phyloP scores from a whole-genome alignment of 495 filamentous ascomycete genomes.

The Hypoxylon fragiforme region DNA sequence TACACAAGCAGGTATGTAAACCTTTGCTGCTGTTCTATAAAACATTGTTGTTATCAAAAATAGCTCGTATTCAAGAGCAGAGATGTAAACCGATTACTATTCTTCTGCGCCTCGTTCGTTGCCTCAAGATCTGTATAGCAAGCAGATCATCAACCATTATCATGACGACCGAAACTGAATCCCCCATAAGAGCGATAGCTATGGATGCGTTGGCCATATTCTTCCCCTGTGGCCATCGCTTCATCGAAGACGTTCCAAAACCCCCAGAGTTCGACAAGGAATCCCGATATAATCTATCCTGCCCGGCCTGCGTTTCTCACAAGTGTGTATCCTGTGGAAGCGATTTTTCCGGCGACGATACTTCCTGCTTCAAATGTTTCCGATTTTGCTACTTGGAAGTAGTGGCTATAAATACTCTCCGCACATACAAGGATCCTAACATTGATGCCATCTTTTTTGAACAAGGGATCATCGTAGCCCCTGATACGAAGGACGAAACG shows the following conservation, averaged over 20 bases:
- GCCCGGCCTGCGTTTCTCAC: not conserved
- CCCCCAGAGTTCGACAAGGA: not conserved
- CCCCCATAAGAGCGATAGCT: not conserved
- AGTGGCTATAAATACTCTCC: not conserved
- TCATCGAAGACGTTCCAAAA: not conserved
- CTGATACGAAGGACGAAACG: not conserved
- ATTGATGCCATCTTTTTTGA: not conserved
- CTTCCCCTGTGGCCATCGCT: conserved; percentile 16
- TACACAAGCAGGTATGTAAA: too few relatives aligned
- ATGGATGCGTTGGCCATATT: not conserved
- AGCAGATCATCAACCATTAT: not conserved
- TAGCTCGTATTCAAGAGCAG: too few relatives aligned
- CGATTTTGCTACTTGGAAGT: conserved; percentile 2
- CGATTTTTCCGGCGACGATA: too few relatives aligned
- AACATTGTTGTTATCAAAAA: too few relatives aligned
- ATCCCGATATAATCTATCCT: not conserved
- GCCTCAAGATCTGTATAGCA: not conserved
- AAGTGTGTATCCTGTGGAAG: conserved; percentile 2
- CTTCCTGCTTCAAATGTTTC: not conserved
- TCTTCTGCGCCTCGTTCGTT: too few relatives aligned
- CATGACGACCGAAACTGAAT: not conserved
- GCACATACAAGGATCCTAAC: not conserved
- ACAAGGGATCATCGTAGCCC: conserved; percentile 4
- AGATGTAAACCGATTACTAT: too few relatives aligned
- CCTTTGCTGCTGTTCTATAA: too few relatives aligned